Base-by-base conservation (phyloP, 257 asterid genomes). In the Solanum pinnatisectum region DNA sequence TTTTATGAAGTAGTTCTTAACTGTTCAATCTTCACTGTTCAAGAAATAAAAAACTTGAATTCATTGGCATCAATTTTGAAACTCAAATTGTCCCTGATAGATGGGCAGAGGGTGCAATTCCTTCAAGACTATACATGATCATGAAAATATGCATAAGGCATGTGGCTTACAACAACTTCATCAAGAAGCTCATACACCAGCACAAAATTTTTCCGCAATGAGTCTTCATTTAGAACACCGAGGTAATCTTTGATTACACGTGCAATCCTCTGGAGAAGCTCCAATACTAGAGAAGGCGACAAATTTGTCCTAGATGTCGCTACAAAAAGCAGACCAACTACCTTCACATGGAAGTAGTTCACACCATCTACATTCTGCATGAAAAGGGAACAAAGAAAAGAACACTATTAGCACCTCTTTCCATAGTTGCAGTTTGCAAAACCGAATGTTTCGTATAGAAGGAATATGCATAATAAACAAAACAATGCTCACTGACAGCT, bases 171-270 rank as follows among this genome's bases (percentile, higher is more conserved):
- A 52, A 97, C 92, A 63, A 97, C 98, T 94, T 97, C 99, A 91
- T 97, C 99, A 87, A 96, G 98, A 86, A 97, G 95, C 95, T 97
- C 99, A 82, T 97, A 97, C 63, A 96, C 99, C 35, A 97, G 99
- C 85, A 97, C 99, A 94, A 97, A 96, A 85, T 97, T 96, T 91
- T 97, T 97, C 11, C 99, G 93, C 84, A 97, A 88, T 1, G 99
- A 96, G 88, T 97, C 99, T 91, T 97, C 99, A 90, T 88, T 97
- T 36, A 97, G 98, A 90, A 97, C 92, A 76, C 99, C 99, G 77
- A 97, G 98, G 91, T 97, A 97, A 92, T 97, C 99, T 93, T 97
- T 97, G 93, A 92, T 94, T 88, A 94, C 99, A 15, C 99, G 99
- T 39, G 98, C 98, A 95, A 96, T 93, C 94, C 99, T 97, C 89